Evolutionary conservation across 768 basidiomycete genomes (phyloP), one percentile per base, ranked within the genome.

Genomic region (Phanerochaete sordida): DNA sequence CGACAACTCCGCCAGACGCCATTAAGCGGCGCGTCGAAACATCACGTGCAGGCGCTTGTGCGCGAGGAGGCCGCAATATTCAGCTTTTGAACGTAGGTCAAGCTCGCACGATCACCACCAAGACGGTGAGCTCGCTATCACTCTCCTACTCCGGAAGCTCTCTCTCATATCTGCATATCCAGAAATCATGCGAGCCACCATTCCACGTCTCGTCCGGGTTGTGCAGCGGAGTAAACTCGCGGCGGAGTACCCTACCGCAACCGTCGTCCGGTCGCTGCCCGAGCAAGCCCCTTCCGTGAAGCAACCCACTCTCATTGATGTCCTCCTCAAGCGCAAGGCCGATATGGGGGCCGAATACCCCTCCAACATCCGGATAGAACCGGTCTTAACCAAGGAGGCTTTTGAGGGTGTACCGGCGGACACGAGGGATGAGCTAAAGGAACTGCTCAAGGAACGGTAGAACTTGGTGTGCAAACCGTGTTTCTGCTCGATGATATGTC

Each of bases 351-450:
- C 67, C 11, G 63, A 64, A n/a, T 84, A 76, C 72, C 82, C 82
- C 2, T 62, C 69, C 27, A 84, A 84, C 56, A 71, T 84, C 48
- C 79, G 82, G 37, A 77, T 84, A 43, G 82, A 84, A 64, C 77
- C 80, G 1, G 60, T 76, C 45, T 63, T 81, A 49, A 72, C 71
- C 37, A 76, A 71, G 65, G 70, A 69, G 44, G 72, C 69, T 19
- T 78, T 81, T 50, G 72, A 72, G 39, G 74, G 75, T 24, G 75
- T 79, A 0, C 74, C 74, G 21, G 72, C 70, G 30, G 74, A 74
- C 1, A 62, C 78, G 5, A 66, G 77, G 49, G 68, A 70, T 43
- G 73, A 74, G 58, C 59, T 83, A 62, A 81, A 76, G 65, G 68
- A 67, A 56, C 68, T 81, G 52, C 33, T 70, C 55, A 69, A 65